Percentiles rank a stretch among this genome's conserved stretches.
Conservation (phyloP, 257 asterid species). For the Scutellaria galericulata region DNA sequence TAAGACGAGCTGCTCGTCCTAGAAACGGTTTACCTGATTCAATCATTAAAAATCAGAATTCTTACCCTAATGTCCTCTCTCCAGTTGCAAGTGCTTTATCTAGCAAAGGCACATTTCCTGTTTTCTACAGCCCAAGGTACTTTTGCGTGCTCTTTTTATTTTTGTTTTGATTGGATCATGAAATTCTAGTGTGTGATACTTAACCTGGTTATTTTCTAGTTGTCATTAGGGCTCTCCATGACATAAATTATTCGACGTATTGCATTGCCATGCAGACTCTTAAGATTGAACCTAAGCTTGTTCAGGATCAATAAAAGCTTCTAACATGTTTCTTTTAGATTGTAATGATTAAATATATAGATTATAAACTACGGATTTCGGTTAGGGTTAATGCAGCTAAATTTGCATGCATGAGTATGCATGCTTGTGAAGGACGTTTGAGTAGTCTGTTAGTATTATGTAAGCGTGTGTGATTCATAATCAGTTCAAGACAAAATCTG, state of each 20-base stretch:
- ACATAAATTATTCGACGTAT: not conserved
- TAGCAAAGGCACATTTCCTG: conserved; percentile 55
- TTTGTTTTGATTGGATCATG: conserved; percentile 7
- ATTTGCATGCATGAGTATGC: not conserved
- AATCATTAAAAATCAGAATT: conserved; percentile 69
- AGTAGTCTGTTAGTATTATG: not conserved
- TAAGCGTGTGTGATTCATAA: not conserved
- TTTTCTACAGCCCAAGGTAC: conserved; percentile 92
- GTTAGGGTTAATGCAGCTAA: conserved; percentile 11
- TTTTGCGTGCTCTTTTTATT: conserved; percentile 14
- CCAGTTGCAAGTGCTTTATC: conserved; percentile 76
- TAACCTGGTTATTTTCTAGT: conserved; percentile 6
- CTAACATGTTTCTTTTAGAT: not conserved
- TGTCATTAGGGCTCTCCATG: not conserved
- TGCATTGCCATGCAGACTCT: not conserved
- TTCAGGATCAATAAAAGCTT: not conserved
- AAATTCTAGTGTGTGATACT: conserved; percentile 12
- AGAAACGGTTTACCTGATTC: conserved; percentile 90
- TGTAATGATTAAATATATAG: not conserved
- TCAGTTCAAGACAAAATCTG: not conserved
- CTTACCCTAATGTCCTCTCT: conserved; percentile 73
- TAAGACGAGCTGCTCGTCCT: conserved; percentile 93
- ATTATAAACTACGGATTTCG: not conserved
- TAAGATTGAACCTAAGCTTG: not conserved
- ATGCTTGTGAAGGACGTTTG: conserved; percentile 21